These are phyloP conservation scores for Nicotiana benthamiana DNA, from an alignment of 257 asterid genomes.

Conservation along the genomic window DNA sequence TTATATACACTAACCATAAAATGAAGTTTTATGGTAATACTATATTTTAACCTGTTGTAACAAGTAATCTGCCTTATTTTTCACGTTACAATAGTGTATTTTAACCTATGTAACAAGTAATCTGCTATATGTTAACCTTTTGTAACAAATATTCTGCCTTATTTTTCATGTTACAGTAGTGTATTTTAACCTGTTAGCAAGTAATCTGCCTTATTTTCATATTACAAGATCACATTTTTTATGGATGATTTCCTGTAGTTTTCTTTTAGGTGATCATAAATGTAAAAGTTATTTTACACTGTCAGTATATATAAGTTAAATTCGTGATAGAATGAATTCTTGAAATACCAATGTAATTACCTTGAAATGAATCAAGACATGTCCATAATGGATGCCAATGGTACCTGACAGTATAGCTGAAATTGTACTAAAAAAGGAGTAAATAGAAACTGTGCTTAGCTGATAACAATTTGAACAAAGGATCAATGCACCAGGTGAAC, in stretches of 20 bases:
- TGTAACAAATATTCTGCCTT: no score
- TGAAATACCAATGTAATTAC: conserved; percentile 14
- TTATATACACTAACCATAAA: not conserved
- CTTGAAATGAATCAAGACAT: conserved; percentile 70
- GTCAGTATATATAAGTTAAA: not conserved
- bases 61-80: no score
- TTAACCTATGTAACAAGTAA: no score
- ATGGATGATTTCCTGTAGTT: no score
- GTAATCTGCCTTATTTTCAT: no score
- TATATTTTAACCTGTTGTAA: not conserved
- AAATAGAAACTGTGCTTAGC: not conserved
- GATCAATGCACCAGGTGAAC: not conserved
- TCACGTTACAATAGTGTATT: no score
- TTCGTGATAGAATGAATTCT: not conserved
- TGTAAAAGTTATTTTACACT: no score
- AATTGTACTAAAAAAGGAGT: conserved; percentile 42
- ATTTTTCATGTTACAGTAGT: no score
- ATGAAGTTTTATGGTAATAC: not conserved
- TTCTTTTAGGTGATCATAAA: no score
- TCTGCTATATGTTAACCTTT: no score
- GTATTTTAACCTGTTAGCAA: no score
- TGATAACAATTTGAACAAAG: not conserved
- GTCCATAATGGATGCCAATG: conserved; percentile 86
- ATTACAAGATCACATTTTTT: no score
- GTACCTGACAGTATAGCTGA: conserved; percentile 77